Base-by-base conservation (phyloP, 2,329 filamentous ascomycete species). In the Aureobasidium musti region DNA sequence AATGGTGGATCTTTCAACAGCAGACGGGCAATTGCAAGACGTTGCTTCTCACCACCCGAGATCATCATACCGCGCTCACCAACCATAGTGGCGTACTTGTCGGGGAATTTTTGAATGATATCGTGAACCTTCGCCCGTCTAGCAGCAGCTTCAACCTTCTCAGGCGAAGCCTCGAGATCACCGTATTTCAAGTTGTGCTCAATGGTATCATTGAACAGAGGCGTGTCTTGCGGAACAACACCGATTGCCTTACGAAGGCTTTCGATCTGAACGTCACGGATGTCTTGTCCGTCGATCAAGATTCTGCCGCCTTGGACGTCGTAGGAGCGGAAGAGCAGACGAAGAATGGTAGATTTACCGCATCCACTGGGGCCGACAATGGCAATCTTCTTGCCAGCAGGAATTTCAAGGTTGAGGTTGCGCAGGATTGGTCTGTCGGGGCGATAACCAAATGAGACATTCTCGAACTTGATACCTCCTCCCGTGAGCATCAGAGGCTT, bases 31-130 rank as follows among this genome's bases (percentile, higher is more conserved):
- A 97, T 87, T 0, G 94, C 94, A 13, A 97, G 81, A 3, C 93
- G 87, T 79, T 97, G 93, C 78, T 97, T 97, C 80, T 97, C 94
- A 37, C 93, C 93, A 70, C 81, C 93, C 0, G 91, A 96, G 52
- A 97, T 97, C 93, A 97, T 97, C 86, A 97, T 89, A 1, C 93
- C 93, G 54, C 94, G 86, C 81, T 97, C 94, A 63, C 94, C 94
- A 30, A 98, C 95, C 78, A 90, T 92, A 23, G 95, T 98, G 26
- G 89, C 80, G 77, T 98, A 97, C 19, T 92, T 91, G n/a, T 93
- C 89, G 1, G 91, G 92, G 76, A 96, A 89, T n/a, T 81, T 82
- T 65, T 85, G 82, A 68, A 97, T 89, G 61, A 90, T 91, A 52
- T 95, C 89, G 77, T 97, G 89, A 67, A 99, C 92, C 66, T 89